Evolutionary conservation across 2,329 filamentous ascomycete species (phyloP), one percentile per base, ranked within the genome.

Genomic region (Podosphaera xanthii): DNA sequence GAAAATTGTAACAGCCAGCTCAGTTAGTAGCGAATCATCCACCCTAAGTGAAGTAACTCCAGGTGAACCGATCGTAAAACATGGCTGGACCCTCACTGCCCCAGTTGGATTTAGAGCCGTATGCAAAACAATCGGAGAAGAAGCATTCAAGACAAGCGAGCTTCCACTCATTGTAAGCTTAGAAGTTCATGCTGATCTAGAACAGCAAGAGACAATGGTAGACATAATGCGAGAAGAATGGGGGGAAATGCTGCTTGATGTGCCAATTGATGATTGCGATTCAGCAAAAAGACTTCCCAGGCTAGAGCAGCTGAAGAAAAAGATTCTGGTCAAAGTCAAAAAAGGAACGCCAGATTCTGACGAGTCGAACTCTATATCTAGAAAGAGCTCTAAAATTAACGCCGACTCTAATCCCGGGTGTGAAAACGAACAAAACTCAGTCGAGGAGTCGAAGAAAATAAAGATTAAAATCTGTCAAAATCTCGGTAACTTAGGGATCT

Each of bases 191-290:
- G 84, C 88, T 12, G 80, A 84, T 61, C 73, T 77, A 1, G 81
- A 86, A 58, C 91, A 97, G 70, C 92, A 98, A 70, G 82, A 88
- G 63, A 78, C 86, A 57, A 96, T 97, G 87, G 90, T 95, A 9
- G 79, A 86, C 59, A 94, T 97, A 63, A 96, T 98, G 85, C 82
- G 82, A 63, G 82, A 95, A 64, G 84, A 87, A 63, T 98, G 90
- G 89, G 79, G 77, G 48, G 82, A 79, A 0, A 72, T 85, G 65
- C 75, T 97, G 4, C 75, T 96, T 9, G 82, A 87, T 31, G 66
- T 72, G 58, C 72, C 72, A 44, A 76, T 72, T 30, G 74, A 77
- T 22, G 61, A 60, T 2, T 69, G 68, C 56, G 61, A 70, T 63
- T 74, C 81, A 0, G 72, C 70, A 12, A 74, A 77, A 59, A 72